Conservation (phyloP, 805 yeast species). For the Spathaspora hagerdaliae region DNA sequence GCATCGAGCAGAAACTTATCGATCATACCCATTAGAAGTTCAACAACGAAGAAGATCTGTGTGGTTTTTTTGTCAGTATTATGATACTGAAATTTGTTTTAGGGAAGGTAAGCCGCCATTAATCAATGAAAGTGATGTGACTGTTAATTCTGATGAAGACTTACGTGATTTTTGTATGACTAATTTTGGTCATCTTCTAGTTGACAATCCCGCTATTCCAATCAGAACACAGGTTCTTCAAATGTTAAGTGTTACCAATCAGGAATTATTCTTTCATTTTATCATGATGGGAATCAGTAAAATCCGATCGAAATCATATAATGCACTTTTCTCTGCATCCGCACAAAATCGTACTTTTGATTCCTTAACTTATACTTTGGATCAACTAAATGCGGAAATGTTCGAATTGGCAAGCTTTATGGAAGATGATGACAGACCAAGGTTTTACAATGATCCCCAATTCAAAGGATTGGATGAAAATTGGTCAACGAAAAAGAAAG, state of each 20-base stretch:
- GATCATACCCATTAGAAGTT: slow-evolving; percentile 18
- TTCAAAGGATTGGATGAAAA: slow-evolving; percentile 15
- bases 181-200: background rate
- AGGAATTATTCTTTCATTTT: slow-evolving; percentile 1
- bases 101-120: slow-evolving; percentile 39
- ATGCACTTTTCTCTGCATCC: slow-evolving; percentile 27
- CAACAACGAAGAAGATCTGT: slow-evolving; percentile 20
- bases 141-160: slow-evolving; percentile 22
- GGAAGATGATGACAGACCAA: slow-evolving; percentile 19
- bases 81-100: slow-evolving; percentile 36
- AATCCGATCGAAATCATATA: slow-evolving; percentile 27
- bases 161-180: slow-evolving; percentile 2
- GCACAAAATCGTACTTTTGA: slow-evolving; percentile 16
- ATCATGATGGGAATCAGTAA: slow-evolving; percentile 15
- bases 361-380: slow-evolving; percentile 18
- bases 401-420: slow-evolving; percentile 17
- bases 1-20: slow-evolving; percentile 30
- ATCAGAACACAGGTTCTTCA: background rate
- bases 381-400: slow-evolving; percentile 26
- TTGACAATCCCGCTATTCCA: background rate
- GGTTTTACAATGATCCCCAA: slow-evolving; percentile 29
- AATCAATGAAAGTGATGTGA: slow-evolving; percentile 29
- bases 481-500: slow-evolving; percentile 4
- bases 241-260: background rate
- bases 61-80: slow-evolving; percentile 36